phyloP scores from a whole-genome alignment of 2,329 filamentous ascomycete genomes.

The Penicillium sp. region DNA sequence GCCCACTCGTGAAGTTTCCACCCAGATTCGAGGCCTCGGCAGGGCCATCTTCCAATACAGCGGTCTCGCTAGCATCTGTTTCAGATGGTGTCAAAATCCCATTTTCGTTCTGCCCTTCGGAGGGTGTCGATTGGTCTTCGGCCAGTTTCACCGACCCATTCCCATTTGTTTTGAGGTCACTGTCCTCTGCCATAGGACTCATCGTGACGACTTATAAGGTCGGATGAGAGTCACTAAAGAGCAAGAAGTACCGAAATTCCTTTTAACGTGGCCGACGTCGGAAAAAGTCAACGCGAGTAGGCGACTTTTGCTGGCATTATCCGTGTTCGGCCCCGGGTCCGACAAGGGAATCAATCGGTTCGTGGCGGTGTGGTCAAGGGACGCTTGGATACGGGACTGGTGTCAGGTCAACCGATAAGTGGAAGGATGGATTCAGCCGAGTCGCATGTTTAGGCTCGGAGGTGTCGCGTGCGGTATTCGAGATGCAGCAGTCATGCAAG shows the following conservation, averaged over 20 bases:
- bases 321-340: neutral
- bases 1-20: conserved; percentile 3
- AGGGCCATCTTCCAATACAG: neutral
- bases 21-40: neutral
- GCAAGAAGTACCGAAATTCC: no score
- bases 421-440: neutral
- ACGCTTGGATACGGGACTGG: neutral
- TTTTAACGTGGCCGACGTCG: neutral
- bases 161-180: conserved; percentile 7
- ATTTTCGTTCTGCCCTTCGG: neutral
- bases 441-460: neutral
- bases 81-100: conserved; percentile 1
- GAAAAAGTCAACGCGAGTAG: neutral
- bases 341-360: conserved; percentile 5
- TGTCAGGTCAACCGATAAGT: neutral
- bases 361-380: neutral
- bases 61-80: neutral
- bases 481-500: conserved; percentile 9
- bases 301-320: conserved; percentile 7
- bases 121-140: neutral
- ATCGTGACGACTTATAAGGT: conserved; percentile 1
- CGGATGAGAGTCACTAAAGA: neutral
- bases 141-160: conserved; percentile 1
- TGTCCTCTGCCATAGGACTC: conserved; percentile 6
- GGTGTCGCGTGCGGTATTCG: neutral